A percentile compares a stretch with the other conserved stretches of the same genome.
phyloP scores from a whole-genome alignment of 257 asterid genomes.

The Coffea canephora region DNA sequence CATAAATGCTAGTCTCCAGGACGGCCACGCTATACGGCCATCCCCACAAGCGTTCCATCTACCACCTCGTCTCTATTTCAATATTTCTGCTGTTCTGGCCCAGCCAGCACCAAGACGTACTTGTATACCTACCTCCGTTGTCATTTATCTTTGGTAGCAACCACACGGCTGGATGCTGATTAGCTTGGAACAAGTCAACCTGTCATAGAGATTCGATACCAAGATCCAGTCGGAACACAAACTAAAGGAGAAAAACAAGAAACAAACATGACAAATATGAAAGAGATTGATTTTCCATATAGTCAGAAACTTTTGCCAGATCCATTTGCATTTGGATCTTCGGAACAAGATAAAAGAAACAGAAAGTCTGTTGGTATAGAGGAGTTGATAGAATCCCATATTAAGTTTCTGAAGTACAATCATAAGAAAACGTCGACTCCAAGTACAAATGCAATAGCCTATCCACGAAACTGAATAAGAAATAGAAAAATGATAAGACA shows the following conservation, averaged over 20 bases:
- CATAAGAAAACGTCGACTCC: not conserved
- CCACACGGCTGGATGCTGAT: too few species aligned
- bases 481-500: not conserved
- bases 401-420: not conserved
- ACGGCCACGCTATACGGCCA: too few species aligned
- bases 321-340: not conserved
- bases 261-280: not conserved
- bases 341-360: not conserved
- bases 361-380: not conserved
- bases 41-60: too few species aligned
- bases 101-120: not conserved
- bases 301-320: not conserved
- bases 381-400: not conserved
- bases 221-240: not conserved
- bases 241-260: not conserved
- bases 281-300: not conserved
- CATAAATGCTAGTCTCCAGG: too few species aligned
- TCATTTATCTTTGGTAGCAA: too few species aligned
- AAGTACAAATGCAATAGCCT: not conserved
- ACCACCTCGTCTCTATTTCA: too few species aligned
- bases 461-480: not conserved
- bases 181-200: too few species aligned
- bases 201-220: not conserved
- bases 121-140: too few species aligned
- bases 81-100: too few species aligned